Base-by-base conservation (phyloP, 2,329 filamentous ascomycete species). In the Colletotrichum magnum region DNA sequence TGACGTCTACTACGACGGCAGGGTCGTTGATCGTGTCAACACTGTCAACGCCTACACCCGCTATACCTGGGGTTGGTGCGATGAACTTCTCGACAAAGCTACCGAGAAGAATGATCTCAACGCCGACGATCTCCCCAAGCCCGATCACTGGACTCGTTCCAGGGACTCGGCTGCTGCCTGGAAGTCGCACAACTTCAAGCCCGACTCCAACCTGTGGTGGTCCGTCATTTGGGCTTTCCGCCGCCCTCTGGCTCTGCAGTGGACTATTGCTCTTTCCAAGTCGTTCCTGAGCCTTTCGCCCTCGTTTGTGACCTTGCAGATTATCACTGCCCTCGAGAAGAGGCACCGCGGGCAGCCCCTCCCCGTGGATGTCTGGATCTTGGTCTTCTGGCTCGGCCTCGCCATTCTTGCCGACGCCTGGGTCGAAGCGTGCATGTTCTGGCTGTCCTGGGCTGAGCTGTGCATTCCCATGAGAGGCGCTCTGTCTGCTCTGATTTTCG, bases 401-500 rank as follows among this genome's bases (percentile, higher is more conserved):
- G 82, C 87, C 26, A 89, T 91, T 21, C 77, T 93, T 21, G 76
- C 87, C 6, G 84, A 87, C 73, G 82, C 84, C 21, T 91, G 88
- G 82, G 78, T 92, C 39, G 91, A 94, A 74, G 83, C 87, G 2
- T 91, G 88, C 83, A 78, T 92, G 16, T 90, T 88, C 73, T 94
- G 91, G 90, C 81, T 91, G 56, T 88, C 88, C 0, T 90, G 87
- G 78, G 85, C 87, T 1, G 86, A 89, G 59, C 77, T 95, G 12
- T 85, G 86, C 53, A 84, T 94, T 26, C 91, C 92, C 0, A 82
- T 95, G 16, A 89, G 92, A 59, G 87, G 89, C 32, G 90, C 94
- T 74, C 81, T 96, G 2, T 89, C 91, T 2, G 87, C 92, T 0
- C 84, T 94, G 7, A 87, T 95, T 16, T 95, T 95, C 73, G 88